Evolutionary conservation across 371 early-diverging fungal genomes (phyloP).

Genomic region (Cokeromyces recurvatus): DNA sequence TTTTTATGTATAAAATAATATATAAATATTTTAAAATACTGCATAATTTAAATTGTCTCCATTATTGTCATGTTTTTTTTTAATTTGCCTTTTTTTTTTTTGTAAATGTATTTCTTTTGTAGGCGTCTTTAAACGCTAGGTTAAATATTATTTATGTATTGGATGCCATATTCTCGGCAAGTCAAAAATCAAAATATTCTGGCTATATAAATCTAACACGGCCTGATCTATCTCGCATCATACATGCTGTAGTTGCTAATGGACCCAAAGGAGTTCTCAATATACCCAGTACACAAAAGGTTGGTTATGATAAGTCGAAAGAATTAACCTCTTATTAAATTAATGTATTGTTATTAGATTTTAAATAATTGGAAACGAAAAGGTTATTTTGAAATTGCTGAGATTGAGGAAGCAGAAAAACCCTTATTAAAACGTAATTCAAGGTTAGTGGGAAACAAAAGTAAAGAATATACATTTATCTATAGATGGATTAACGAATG

Average conservation of each 20-base stretch:
- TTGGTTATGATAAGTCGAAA: too few species aligned
- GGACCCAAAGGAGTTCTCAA: constrained; percentile 68
- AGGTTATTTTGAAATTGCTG: constrained; percentile 30
- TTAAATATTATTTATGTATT: constrained; percentile 74
- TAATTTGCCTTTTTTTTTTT: too few species aligned
- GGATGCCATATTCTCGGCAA: constrained; percentile 63
- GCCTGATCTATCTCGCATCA: constrained; percentile 49
- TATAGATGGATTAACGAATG: too few species aligned
- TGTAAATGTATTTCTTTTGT: too few species aligned
- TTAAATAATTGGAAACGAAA: constrained; percentile 43
- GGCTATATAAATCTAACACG: constrained; percentile 61
- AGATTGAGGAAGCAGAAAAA: constrained; percentile 46
- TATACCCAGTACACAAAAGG: constrained; percentile 64
- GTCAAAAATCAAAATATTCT: constrained; percentile 47
- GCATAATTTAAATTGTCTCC: too few species aligned
- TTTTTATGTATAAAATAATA: too few species aligned
- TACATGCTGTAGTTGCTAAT: constrained; percentile 58
- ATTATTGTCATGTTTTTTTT: too few species aligned
- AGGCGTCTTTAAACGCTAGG: constrained; percentile 59
- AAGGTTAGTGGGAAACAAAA: constrained; percentile 22
- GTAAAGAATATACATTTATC: too few species aligned
- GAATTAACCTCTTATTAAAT: too few species aligned
- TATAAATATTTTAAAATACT: too few species aligned
- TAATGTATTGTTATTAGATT: constrained; percentile 20
- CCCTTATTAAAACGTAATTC: constrained; percentile 40